phyloP scores from a whole-genome alignment of 2,329 filamentous ascomycete species.

The Leptographium procerum region DNA sequence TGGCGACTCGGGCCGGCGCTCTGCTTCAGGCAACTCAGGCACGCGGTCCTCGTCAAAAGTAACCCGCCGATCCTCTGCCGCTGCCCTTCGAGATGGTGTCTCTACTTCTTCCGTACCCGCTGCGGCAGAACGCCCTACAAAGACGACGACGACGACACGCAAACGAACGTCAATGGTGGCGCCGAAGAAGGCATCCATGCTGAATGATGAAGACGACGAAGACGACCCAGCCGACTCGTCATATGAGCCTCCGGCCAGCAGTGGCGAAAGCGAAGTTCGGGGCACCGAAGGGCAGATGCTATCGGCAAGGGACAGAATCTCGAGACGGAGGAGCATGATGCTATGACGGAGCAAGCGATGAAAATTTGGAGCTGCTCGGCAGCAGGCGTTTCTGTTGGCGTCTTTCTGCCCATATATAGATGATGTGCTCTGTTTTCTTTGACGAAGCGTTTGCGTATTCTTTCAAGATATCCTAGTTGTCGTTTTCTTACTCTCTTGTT shows the following conservation, averaged over 20 bases:
- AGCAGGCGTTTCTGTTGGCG: background rate
- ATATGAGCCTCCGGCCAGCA: constrained; percentile 13
- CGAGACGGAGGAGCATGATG: constrained; percentile 48
- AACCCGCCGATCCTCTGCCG: constrained; percentile 4
- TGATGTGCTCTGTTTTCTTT: background rate
- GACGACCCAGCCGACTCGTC: constrained; percentile 21
- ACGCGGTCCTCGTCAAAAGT: background rate
- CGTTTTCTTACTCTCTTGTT: background rate
- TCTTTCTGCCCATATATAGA: background rate
- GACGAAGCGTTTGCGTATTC: constrained; percentile 8
- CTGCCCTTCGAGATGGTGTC: background rate
- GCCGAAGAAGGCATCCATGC: constrained; percentile 21
- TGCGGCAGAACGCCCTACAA: constrained; percentile 11
- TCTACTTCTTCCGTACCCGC: background rate
- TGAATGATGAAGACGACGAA: constrained; percentile 17
- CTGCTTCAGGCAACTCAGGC: background rate
- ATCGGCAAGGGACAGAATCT: constrained; percentile 21
- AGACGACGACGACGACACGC: constrained; percentile 15
- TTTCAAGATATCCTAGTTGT: constrained; percentile 13
- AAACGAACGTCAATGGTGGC: constrained; percentile 33
- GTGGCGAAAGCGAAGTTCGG: background rate
- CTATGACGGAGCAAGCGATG: constrained; percentile 26
- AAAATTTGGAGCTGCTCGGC: constrained; percentile 9
- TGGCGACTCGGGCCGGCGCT: background rate
- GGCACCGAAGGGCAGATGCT: constrained; percentile 12